Evolutionary conservation across 768 basidiomycete species (phyloP), one percentile per base, ranked within the genome.

Genomic region (Guyanaporus albipodus): DNA sequence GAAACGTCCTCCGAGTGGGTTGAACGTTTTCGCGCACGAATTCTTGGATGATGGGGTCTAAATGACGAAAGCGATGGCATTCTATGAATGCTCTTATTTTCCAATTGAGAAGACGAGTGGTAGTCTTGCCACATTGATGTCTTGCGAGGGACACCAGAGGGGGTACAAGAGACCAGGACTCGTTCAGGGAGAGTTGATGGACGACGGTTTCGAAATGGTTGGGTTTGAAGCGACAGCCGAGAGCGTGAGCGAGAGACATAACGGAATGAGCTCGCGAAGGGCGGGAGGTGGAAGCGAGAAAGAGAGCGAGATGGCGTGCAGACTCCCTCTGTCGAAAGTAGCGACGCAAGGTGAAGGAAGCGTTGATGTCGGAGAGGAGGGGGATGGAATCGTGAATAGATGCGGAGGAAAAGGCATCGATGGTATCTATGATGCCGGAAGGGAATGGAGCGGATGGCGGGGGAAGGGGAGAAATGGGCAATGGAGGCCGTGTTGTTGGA

Each of bases 41-140:
- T 43, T 82, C 73, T 22, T 70, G 59, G 35, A 85, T 63, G 2
- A 77, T 69, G 32, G 57, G 60, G 48, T 71, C 64, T 21, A 90
- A 66, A 7, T 57, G 58, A 21, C 63, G 58, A 54, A 75, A 86
- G 24, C 73, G 65, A 46, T 75, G 68, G 5, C 67, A 69, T 61
- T 87, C 82, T 47, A 82, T 63, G 32, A 80, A 58, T 1, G 85
- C 83, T 29, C 79, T 77, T 8, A 76, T 69, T 38, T 78, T 77
- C 86, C 85, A 89, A 60, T 91, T 81, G 50, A 91, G 72, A 19
- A 90, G 69, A 26, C 79, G 75, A 24, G 66, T 53, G 4, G 79
- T 82, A 3, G 74, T 71, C 42, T 67, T 69, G 34, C 76, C 75
- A 14, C 73, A 70, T 18, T 80, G 75, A 28, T 68, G 60, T 51